A percentile compares a stretch with the other conserved stretches of the same genome.
These are phyloP conservation scores for Wallacemonas sp. DNA, from an alignment of 208 protist species.

Conservation along the genomic window DNA sequence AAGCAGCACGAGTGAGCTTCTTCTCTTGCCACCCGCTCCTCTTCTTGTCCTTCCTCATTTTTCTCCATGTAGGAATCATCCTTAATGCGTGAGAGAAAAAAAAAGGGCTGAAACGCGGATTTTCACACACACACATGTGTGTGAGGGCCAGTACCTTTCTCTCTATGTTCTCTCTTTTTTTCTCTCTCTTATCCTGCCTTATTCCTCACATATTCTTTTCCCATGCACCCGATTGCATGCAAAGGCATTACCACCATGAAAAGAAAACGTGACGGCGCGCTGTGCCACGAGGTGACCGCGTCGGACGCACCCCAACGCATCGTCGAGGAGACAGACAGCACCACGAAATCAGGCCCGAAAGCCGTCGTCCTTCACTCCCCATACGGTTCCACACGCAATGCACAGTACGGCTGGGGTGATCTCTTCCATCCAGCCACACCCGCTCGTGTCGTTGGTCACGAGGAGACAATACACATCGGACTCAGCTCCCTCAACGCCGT, in stretches of 20 bases:
- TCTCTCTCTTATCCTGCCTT: constrained; percentile 6
- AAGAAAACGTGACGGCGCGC: not conserved
- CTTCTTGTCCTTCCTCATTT: no score
- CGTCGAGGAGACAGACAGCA: constrained; percentile 32
- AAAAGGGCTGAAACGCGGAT: no score
- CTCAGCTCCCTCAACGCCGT: constrained; percentile 75
- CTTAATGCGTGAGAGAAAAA: no score
- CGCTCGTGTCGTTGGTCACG: constrained; percentile 34
- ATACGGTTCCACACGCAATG: constrained; percentile 45
- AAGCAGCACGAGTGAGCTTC: no score
- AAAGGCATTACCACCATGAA: constrained; percentile 3
- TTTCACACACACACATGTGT: no score
- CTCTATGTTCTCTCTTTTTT: no score
- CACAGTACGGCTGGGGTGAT: constrained; percentile 58
- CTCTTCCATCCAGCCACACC: constrained; percentile 39
- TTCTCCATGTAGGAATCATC: no score
- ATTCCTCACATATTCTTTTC: not conserved
- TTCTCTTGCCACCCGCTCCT: no score
- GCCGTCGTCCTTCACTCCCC: constrained; percentile 60
- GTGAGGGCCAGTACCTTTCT: no score
- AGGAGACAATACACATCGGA: constrained; percentile 62
- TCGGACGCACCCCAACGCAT: constrained; percentile 26
- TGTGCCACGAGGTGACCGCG: not conserved
- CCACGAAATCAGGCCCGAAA: constrained; percentile 16
- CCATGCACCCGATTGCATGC: not conserved